These are phyloP conservation scores for Gamsiella multidivaricata DNA, from an alignment of 192 early-diverging fungal genomes.

Conservation along the genomic window DNA sequence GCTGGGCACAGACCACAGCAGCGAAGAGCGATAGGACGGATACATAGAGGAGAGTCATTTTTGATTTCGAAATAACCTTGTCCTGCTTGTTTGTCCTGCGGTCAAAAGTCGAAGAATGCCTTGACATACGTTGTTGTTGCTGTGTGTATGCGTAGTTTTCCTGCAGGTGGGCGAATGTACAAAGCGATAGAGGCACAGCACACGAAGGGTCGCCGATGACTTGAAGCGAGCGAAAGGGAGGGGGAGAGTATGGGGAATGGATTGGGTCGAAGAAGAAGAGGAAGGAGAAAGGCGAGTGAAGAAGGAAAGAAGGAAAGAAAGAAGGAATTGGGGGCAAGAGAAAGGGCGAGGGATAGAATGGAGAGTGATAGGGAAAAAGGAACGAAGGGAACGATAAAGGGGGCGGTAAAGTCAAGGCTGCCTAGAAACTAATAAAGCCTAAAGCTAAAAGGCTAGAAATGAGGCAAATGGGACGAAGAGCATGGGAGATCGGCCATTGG, in stretches of 20 bases:
- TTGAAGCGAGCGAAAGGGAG: background rate
- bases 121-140: background rate
- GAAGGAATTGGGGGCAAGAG: background rate
- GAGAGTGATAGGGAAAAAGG: background rate
- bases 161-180: background rate
- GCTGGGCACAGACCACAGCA: slow-evolving; percentile 34
- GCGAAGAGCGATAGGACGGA: slow-evolving; percentile 10
- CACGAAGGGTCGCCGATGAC: background rate
- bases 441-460: no score
- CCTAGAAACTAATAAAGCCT: no score
- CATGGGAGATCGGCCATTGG: no score
- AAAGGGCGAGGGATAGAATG: no score
- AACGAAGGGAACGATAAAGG: background rate
- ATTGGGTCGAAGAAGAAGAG: background rate
- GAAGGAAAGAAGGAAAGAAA: background rate
- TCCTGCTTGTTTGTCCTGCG: background rate
- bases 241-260: background rate
- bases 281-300: background rate
- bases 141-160: background rate
- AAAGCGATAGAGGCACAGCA: background rate
- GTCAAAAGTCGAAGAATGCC: no score
- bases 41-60: slow-evolving; percentile 7
- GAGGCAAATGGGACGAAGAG: no score
- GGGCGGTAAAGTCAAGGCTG: background rate
- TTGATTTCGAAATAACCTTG: background rate